Evolutionary conservation across 257 asterid species (phyloP), one percentile per base, ranked within the genome.

Genomic region (Solanum etuberosum): DNA sequence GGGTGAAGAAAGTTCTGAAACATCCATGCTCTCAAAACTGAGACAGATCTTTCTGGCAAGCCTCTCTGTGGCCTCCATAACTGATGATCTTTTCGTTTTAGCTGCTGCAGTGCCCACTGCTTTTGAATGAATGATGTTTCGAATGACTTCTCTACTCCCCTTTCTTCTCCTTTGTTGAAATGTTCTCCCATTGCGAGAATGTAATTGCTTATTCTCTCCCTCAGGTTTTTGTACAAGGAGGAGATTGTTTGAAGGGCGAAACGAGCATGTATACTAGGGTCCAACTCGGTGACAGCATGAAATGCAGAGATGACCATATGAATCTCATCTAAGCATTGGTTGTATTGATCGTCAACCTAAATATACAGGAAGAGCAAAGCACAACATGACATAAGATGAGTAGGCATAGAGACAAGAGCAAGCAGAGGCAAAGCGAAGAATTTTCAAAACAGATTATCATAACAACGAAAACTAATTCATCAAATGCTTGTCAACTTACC

Each of bases 61-160:
- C 99, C 99, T 91, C 99, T 91, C 85, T 95, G 99, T 48, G 99
- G 99, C 89, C 98, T 94, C 98, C 98, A 96, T 18, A 96, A 83
- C 5, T 94, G 98, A 85, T 94, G 91, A 78, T 95, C 98, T 83
- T 90, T 94, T 92, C 91, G 93, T 85, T 90, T 94, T 40, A 94
- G 92, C 91, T 96, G 99, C 90, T 96, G 98, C 23, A 95, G 93
- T 23, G 97, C 94, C 98, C 98, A 96, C 61, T 95, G 98, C 86
- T 92, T 93, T 89, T 96, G 93, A 31, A 94, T 88, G 90, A 92
- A 93, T 6, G 92, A 88, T 13, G 94, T 85, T 87, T 94, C 95
- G 1, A 92, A 91, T 9, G 95, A 90, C 68, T 46, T 88, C n/a
- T 93, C 95, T 12, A 91, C 94, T 34, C 86, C 61, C 70, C 88